Evolutionary conservation across 208 protist genomes (phyloP), one percentile per base, ranked within the genome.

Genomic region (Trypanosoma congolense): DNA sequence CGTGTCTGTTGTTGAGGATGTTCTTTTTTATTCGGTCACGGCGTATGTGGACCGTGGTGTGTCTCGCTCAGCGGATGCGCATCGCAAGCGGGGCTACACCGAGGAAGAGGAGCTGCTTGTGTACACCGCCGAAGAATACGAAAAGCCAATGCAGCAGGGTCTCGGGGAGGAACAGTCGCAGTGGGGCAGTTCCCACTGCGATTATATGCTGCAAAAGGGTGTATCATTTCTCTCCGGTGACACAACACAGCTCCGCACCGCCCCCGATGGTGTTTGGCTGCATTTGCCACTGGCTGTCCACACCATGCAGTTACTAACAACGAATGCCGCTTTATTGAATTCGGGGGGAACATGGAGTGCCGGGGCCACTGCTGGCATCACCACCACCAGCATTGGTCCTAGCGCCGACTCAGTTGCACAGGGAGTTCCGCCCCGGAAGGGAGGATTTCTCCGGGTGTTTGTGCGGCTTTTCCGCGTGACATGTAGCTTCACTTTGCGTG

Each of bases 381-480:
- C 12, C n/a, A 29, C 43, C 51, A 58, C 29, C 29, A 59, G 49
- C 14, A 48, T 50, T n/a, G 33, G 31, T 25, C 44, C 8, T 4
- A 0, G 9, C 29, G 38, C 30, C n/a, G 59, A 61, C 28, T 46
- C 41, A 12, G 16, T 26, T 22, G 4, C 18, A 31, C 42, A 41
- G 21, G 65, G 55, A 59, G 48, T 33, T 26, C 55, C 35, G 26
- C 18, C 44, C 42, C 63, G 53, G 9, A 80, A 70, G 33, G 87
- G 87, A 9, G 88, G 83, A 22, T 79, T 87, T 68, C 47, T 84
- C 31, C 78, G 88, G 8, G 44, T 95, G n/a, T 91, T 92, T 76
- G 67, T 66, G 16, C 77, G 88, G 5, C 73, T 95, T 28, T 54
- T 95, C 29, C 74, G 75, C n/a, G 69, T 80, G 16, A 54, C 74